phyloP scores from a whole-genome alignment of 805 yeast genomes.

The Yarrowia yakushimensis region DNA sequence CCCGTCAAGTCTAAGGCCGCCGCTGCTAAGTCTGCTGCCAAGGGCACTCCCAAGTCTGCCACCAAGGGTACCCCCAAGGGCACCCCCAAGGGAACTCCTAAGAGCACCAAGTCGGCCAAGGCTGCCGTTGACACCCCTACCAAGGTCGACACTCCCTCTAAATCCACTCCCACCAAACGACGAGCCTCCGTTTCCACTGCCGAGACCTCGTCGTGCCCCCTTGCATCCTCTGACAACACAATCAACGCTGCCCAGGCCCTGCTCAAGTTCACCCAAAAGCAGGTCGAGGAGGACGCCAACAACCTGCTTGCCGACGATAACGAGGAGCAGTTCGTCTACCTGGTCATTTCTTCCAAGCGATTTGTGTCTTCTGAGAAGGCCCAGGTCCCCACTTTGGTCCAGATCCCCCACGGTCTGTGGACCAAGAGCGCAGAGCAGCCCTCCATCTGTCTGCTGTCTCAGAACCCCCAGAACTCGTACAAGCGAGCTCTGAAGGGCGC shows the following conservation, averaged over 20 bases:
- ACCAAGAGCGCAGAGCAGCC: slow-evolving; percentile 38
- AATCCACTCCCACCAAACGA: slow-evolving; percentile 13
- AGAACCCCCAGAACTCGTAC: slow-evolving; percentile 54
- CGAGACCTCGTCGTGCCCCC: slow-evolving; percentile 7
- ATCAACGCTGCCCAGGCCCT: slow-evolving; percentile 51
- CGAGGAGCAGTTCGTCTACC: slow-evolving; percentile 48
- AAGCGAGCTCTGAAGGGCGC: slow-evolving; percentile 39
- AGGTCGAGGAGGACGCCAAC: slow-evolving; percentile 38
- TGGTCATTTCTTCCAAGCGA: slow-evolving; percentile 64
- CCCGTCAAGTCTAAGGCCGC: neutral
- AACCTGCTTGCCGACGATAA: slow-evolving; percentile 58
- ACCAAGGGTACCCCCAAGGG: neutral
- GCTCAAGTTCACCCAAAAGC: slow-evolving; percentile 50
- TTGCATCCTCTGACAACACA: slow-evolving; percentile 32
- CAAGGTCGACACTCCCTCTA: neutral
- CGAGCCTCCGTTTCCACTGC: neutral
- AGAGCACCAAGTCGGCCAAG: neutral
- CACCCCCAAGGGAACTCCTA: neutral
- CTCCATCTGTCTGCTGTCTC: slow-evolving; percentile 61
- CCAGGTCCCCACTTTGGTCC: slow-evolving; percentile 44
- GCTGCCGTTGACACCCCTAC: neutral
- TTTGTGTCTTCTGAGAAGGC: slow-evolving; percentile 56
- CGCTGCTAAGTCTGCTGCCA: neutral
- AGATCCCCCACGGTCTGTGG: slow-evolving; percentile 46
- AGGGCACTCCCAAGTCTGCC: slow-evolving; percentile 6